Evolutionary conservation across 768 basidiomycete species (phyloP).

Genomic region (Obba rivulosa): DNA sequence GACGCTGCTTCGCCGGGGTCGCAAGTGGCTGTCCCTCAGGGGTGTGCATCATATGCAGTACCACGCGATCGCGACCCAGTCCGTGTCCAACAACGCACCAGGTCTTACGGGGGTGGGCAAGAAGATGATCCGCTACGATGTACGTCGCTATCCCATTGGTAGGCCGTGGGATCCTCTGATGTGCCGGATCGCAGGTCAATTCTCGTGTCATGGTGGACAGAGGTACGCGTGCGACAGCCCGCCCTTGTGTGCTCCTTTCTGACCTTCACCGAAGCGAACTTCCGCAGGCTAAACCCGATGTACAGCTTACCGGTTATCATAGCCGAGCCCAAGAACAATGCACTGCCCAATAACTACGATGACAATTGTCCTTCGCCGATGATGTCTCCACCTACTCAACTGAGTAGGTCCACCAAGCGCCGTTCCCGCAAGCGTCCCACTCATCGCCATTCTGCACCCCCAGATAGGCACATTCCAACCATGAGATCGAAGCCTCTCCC

Average conservation of each 20-base stretch:
- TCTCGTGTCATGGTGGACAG: conserved; percentile 60
- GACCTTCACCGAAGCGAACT: conserved; percentile 30
- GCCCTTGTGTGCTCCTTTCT: neutral
- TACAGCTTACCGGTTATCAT: conserved; percentile 38
- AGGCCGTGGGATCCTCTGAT: conserved; percentile 1
- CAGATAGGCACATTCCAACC: neutral
- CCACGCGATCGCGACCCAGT: conserved; percentile 20
- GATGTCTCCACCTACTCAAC: no score
- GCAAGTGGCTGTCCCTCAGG: conserved; percentile 46
- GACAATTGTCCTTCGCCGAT: no score
- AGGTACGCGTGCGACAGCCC: conserved; percentile 22
- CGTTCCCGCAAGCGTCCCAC: no score
- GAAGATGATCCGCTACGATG: conserved; percentile 41
- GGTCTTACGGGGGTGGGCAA: conserved; percentile 1
- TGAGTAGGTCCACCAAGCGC: no score
- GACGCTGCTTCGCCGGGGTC: conserved; percentile 38
- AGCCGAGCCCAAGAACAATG: neutral
- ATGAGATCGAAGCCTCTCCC: neutral
- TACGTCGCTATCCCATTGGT: conserved; percentile 48
- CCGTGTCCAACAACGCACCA: no score
- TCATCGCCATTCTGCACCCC: no score
- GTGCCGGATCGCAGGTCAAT: conserved; percentile 32
- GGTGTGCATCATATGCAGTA: conserved; percentile 54
- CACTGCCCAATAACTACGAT: no score
- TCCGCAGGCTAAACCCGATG: conserved; percentile 47